These are phyloP conservation scores for Cichorium intybus DNA, from an alignment of 140 eudicot species.

Conservation along the genomic window DNA sequence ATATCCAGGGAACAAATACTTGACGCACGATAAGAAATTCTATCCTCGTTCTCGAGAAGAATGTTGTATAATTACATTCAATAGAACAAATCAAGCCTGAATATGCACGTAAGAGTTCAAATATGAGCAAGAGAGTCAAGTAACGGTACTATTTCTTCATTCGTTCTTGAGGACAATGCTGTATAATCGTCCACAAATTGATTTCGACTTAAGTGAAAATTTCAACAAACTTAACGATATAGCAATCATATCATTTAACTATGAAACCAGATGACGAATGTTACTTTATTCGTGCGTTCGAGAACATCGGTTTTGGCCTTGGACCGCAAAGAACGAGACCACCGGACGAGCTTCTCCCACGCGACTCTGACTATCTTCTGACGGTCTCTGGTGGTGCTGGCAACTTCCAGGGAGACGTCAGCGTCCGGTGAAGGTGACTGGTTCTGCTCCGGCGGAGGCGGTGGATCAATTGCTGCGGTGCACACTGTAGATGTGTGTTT, in stretches of 20 bases:
- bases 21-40: not conserved
- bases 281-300: slow-evolving; percentile 90
- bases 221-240: not conserved
- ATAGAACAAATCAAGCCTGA: not conserved
- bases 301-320: slow-evolving; percentile 87
- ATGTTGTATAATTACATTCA: not conserved
- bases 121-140: slow-evolving; percentile 1
- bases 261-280: not conserved
- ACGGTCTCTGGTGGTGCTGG: slow-evolving; percentile 50
- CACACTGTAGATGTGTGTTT: slow-evolving; percentile 15
- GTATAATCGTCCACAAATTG: not conserved
- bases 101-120: not conserved
- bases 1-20: not conserved
- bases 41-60: not conserved
- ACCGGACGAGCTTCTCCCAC: slow-evolving; percentile 96
- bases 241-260: not conserved
- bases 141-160: not conserved
- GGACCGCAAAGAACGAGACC: slow-evolving; percentile 88
- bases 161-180: not conserved
- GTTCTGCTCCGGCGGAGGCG: slow-evolving; percentile 33
- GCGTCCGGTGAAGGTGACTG: slow-evolving; percentile 4
- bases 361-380: slow-evolving; percentile 74
- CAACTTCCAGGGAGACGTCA: slow-evolving; percentile 20
- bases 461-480: slow-evolving; percentile 29
- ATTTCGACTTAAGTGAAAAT: not conserved